Percentiles rank a stretch among this genome's conserved stretches.
phyloP scores from a whole-genome alignment of 768 basidiomycete genomes.

The Coprinopsis sp. region DNA sequence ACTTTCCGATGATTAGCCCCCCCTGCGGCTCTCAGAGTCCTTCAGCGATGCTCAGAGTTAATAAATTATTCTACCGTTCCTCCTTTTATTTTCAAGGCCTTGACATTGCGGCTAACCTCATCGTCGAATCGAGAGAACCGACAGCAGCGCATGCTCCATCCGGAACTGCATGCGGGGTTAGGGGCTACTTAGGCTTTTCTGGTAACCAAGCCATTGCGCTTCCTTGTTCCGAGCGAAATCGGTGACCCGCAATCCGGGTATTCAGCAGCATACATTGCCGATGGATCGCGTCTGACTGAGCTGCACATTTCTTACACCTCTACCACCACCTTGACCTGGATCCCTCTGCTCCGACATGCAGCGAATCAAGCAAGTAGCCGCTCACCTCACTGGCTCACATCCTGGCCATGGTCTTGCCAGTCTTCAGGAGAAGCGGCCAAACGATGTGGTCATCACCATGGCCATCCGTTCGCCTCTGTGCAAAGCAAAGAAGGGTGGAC shows the following conservation, averaged over 20 bases:
- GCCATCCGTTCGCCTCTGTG: slow-evolving; percentile 74
- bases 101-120: neutral
- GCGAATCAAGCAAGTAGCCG: slow-evolving; percentile 60
- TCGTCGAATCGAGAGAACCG: neutral
- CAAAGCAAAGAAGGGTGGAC: slow-evolving; percentile 72
- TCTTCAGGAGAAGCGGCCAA: slow-evolving; percentile 54
- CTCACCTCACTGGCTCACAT: slow-evolving; percentile 44
- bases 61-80: too few species aligned
- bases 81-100: neutral
- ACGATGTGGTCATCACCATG: slow-evolving; percentile 82
- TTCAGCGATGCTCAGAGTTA: too few species aligned
- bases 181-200: neutral
- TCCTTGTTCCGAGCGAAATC: too few species aligned
- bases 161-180: too few species aligned
- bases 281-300: neutral
- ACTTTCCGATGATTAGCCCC: too few species aligned
- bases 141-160: slow-evolving; percentile 1
- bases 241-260: neutral
- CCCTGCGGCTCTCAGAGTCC: too few species aligned
- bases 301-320: neutral
- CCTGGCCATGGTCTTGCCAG: slow-evolving; percentile 38
- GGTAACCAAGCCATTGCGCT: neutral
- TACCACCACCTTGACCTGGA: neutral
- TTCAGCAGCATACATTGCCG: neutral
- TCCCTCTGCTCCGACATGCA: slow-evolving; percentile 37